phyloP scores from a whole-genome alignment of 305 asterid species.

The Caryopteris hybrid region DNA sequence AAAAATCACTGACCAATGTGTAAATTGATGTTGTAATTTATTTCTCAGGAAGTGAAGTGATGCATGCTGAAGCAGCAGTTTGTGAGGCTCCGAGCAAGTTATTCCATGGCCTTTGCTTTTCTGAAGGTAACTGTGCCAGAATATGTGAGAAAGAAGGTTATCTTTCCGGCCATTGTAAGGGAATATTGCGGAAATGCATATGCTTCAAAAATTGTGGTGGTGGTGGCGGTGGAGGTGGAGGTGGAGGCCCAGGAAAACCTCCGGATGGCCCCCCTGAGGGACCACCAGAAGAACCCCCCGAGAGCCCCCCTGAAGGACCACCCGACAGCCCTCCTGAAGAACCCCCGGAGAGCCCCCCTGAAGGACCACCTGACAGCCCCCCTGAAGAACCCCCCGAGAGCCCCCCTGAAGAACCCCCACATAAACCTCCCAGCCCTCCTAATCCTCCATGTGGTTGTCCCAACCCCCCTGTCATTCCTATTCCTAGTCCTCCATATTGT shows the following conservation, averaged over 20 bases:
- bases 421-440: no score
- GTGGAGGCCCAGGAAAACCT: no score
- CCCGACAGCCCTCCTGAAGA: background rate
- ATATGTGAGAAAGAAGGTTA: constrained; percentile 27
- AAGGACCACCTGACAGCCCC: no score
- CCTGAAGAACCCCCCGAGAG: background rate
- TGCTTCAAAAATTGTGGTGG: constrained; percentile 19
- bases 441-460: no score
- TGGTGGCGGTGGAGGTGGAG: background rate
- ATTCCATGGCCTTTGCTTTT: constrained; percentile 18
- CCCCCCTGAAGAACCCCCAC: no score
- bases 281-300: no score
- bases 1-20: no score
- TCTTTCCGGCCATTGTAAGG: constrained; percentile 21
- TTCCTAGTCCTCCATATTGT: no score
- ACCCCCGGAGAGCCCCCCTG: no score
- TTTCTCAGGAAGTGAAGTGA: constrained; percentile 4
- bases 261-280: constrained; percentile 11
- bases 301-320: background rate
- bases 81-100: constrained; percentile 18
- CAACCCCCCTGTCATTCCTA: no score
- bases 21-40: no score
- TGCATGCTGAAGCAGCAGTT: constrained; percentile 1
- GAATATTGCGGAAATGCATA: constrained; percentile 5
- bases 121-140: constrained; percentile 3